Percentiles rank a stretch among this genome's conserved stretches.
Evolutionary conservation across 768 basidiomycete genomes (phyloP).

Genomic region (Macrolepiota fuliginosa): DNA sequence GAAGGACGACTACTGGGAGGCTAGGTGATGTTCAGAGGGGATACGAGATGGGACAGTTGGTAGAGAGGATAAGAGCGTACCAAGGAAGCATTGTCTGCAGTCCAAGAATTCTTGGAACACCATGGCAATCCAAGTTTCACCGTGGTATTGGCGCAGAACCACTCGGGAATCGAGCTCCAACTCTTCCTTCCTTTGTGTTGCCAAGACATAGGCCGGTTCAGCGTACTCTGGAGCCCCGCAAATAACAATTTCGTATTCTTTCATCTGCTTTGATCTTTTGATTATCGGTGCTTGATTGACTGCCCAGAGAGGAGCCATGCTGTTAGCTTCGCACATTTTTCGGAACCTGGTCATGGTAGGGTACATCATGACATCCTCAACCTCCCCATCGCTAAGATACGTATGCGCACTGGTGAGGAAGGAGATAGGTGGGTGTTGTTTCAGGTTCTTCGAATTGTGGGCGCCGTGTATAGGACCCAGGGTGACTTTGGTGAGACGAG

Average conservation of each 20-base stretch:
- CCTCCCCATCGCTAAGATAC: conserved; percentile 34
- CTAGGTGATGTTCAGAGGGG: neutral
- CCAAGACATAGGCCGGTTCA: neutral
- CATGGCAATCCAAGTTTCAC: conserved; percentile 11
- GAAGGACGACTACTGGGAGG: neutral
- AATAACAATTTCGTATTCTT: conserved; percentile 26
- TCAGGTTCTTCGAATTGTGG: conserved; percentile 25
- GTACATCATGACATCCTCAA: conserved; percentile 26
- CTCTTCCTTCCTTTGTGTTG: conserved; percentile 8
- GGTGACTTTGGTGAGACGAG: conserved; percentile 25
- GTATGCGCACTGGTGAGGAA: conserved; percentile 31
- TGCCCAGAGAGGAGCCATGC: conserved; percentile 20
- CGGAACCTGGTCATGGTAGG: conserved; percentile 27
- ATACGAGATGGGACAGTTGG: neutral
- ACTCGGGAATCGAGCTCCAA: conserved; percentile 16
- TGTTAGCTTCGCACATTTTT: conserved; percentile 21
- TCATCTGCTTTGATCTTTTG: conserved; percentile 19
- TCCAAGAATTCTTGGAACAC: conserved; percentile 17
- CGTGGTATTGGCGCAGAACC: conserved; percentile 9
- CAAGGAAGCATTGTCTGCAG: neutral
- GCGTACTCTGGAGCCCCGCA: conserved; percentile 11
- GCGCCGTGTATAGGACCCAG: conserved; percentile 35
- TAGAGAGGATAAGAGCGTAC: neutral
- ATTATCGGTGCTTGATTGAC: conserved; percentile 28
- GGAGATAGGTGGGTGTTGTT: conserved; percentile 20